Conservation (phyloP, 352 stramenopile genomes). For the Globisporangium abappressorium region DNA sequence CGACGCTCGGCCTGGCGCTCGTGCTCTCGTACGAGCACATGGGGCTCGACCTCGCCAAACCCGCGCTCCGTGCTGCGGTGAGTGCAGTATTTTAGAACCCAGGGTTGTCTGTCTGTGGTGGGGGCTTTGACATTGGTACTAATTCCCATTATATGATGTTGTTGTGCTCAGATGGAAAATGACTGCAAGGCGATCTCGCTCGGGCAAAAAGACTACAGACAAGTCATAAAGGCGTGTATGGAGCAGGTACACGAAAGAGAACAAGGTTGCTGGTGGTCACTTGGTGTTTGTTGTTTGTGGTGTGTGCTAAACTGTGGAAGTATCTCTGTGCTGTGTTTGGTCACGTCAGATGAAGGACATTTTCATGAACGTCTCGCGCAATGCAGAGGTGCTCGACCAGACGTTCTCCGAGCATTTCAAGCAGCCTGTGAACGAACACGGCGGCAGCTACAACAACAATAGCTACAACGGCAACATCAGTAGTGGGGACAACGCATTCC, state of each 20-base stretch:
- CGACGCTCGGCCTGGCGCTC: constrained; percentile 84
- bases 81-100: background rate
- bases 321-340: constrained; percentile 3
- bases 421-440: constrained; percentile 33
- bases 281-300: background rate
- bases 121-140: background rate
- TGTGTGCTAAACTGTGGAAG: background rate
- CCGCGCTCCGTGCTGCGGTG: constrained; percentile 88
- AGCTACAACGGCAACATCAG: constrained; percentile 23
- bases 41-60: constrained; percentile 96
- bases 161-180: constrained; percentile 82
- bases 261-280: no score
- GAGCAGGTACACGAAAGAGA: constrained; percentile 50
- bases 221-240: constrained; percentile 83
- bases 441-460: constrained; percentile 22
- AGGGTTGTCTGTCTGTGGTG: background rate
- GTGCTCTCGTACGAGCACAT: constrained; percentile 92
- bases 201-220: constrained; percentile 68
- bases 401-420: constrained; percentile 91
- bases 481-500: constrained; percentile 5
- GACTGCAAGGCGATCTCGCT: constrained; percentile 88
- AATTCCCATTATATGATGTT: background rate
- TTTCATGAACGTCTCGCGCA: constrained; percentile 67
- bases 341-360: constrained; percentile 66
- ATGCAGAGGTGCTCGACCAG: constrained; percentile 85